Percentiles rank a stretch among this genome's conserved stretches.
Conservation (phyloP, 345 rosid genomes). For the Raphanus raphanistrum region DNA sequence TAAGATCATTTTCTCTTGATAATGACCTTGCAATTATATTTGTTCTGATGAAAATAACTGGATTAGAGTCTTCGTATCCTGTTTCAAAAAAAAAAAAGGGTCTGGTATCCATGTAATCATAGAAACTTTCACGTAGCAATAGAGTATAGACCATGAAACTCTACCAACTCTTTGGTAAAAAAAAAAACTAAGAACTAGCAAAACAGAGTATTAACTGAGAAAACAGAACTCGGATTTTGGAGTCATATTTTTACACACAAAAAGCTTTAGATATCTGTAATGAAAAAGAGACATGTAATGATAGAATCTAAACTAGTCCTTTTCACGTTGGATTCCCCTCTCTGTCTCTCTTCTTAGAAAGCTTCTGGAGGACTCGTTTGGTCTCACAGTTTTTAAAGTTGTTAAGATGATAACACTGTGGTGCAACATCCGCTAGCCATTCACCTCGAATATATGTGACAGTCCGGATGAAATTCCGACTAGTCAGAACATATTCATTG, state of each 20-base stretch:
- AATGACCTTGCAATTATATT: not conserved
- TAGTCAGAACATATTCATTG: not conserved
- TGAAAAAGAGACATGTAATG: not conserved
- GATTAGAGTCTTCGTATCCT: not conserved
- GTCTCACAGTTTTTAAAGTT: not conserved
- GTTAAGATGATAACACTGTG: not conserved
- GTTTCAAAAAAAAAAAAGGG: no score
- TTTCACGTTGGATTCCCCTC: not conserved
- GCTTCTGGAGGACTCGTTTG: not conserved
- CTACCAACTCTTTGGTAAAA: not conserved
- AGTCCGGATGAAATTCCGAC: not conserved
- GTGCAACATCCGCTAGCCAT: not conserved
- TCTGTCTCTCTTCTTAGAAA: not conserved
- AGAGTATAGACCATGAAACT: not conserved
- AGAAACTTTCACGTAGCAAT: not conserved
- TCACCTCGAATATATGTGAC: not conserved
- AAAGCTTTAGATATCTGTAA: not conserved
- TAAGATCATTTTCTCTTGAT: not conserved
- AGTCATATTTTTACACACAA: not conserved
- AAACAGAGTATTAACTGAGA: not conserved
- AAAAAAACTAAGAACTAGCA: not conserved
- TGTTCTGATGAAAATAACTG: not conserved
- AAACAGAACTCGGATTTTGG: not conserved
- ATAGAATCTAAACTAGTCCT: not conserved
- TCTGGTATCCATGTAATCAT: not conserved